Base-by-base conservation (phyloP, 768 basidiomycete species). In the Boletus edulis region DNA sequence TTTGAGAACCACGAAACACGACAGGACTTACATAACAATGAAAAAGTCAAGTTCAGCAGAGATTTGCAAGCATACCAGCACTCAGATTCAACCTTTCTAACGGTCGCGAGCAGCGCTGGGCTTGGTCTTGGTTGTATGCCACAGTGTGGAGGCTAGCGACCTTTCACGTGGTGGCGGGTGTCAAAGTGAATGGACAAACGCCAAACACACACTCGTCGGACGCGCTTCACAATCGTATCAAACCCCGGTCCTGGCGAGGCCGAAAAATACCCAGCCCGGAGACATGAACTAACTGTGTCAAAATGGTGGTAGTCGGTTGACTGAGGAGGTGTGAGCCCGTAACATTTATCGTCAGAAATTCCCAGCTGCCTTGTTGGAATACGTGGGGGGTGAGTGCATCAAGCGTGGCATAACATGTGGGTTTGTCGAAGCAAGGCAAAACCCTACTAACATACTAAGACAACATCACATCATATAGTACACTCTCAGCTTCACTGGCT, bases 21-120 rank as follows among this genome's bases (percentile, higher is more conserved):
- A 58, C 64, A n/a, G 57, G 58, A 70, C 70, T 70, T 72, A 72
- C 69, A 72, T 73, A 73, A 73, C 67, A 35, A 61, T 46, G 35
- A 42, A 69, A 41, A 52, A 59, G 61, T 46, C 18, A 51, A 51
- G 58, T 65, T 67, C 54, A 73, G 60, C 49, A 62, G 52, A 51
- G 60, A 52, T 52, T 61, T 55, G 58, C 62, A 55, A 67, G 61
- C 70, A 67, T 71, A 71, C 58, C 65, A 67, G 66, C 32, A 67
- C 67, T 66, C 54, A 63, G 64, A 61, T 49, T 63, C 55, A 68
- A 50, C 61, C 57, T 63, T 67, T 69, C 50, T 52, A 49, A 49
- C 41, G 49, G 56, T 62, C 55, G 48, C 45, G 55, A 48, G 57
- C 47, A 49, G 52, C 51, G 49, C 44, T 53, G 40, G 34, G 55